These are phyloP conservation scores for Boehmeria nivea DNA, from an alignment of 306 rosid genomes.

Conservation along the genomic window DNA sequence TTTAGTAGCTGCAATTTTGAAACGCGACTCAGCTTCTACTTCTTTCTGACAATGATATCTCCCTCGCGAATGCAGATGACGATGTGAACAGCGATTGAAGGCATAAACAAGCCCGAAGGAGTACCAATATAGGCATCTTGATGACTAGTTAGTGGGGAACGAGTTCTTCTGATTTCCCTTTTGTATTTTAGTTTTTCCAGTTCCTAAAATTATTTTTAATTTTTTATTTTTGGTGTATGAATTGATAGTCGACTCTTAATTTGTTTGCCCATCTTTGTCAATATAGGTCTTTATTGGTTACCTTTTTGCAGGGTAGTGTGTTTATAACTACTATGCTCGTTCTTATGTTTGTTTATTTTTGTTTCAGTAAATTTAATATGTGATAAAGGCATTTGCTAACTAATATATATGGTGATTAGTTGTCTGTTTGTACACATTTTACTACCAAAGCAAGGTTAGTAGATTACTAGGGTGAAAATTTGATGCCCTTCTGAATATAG, in stretches of 20 bases:
- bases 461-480: too few relatives aligned
- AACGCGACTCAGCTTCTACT: too few relatives aligned
- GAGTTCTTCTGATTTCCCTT: background rate
- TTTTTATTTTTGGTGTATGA: background rate
- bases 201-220: background rate
- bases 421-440: too few relatives aligned
- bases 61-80: slow-evolving; percentile 2
- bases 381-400: too few relatives aligned
- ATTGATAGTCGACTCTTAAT: background rate
- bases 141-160: slow-evolving; percentile 1
- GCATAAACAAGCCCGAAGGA: background rate
- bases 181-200: background rate
- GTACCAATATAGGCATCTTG: too few relatives aligned
- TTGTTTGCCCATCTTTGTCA: background rate
- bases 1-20: background rate
- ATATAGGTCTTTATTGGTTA: background rate
- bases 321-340: background rate
- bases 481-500: too few relatives aligned
- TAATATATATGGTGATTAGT: too few relatives aligned
- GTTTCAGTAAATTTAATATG: background rate
- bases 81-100: slow-evolving; percentile 16
- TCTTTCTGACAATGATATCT: too few relatives aligned
- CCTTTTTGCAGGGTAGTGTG: background rate
- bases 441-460: too few relatives aligned
- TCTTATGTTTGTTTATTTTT: background rate